Percentiles rank a stretch among this genome's conserved stretches.
phyloP scores from a whole-genome alignment of 225 moss, liverwort and hornwort species.

The Straminergon stramineum region DNA sequence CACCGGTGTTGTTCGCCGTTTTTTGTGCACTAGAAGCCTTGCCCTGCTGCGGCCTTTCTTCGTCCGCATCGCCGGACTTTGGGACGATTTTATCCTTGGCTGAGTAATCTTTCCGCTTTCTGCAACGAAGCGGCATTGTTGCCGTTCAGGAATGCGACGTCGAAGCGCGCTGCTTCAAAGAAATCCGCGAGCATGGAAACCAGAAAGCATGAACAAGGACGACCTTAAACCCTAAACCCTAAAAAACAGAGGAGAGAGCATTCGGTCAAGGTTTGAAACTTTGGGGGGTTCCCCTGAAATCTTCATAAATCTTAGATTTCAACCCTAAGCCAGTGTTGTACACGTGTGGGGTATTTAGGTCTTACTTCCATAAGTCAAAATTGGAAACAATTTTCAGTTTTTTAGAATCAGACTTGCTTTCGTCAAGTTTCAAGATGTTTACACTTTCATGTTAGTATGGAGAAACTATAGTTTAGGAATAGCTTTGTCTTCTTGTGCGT shows the following conservation, averaged over 20 bases:
- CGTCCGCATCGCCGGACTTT: neutral
- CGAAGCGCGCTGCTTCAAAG: neutral
- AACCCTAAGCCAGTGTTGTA: neutral
- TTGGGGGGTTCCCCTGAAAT: neutral
- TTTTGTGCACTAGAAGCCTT: neutral
- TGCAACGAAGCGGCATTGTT: constrained; percentile 28
- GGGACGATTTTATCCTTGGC: neutral
- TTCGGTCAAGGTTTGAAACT: neutral
- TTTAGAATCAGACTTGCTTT: neutral
- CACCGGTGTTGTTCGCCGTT: neutral
- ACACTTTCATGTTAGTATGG: neutral
- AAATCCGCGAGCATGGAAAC: neutral
- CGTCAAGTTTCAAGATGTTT: neutral
- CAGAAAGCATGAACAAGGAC: neutral
- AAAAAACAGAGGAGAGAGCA: neutral
- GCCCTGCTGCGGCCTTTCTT: neutral
- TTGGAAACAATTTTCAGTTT: neutral
- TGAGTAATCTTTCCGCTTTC: constrained; percentile 25
- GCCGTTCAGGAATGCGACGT: neutral
- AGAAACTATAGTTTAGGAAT: neutral
- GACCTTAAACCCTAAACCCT: neutral
- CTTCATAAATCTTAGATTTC: neutral
- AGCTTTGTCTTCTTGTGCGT: neutral
- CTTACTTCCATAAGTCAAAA: neutral
- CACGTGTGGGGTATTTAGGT: no score